Conservation (phyloP, 768 basidiomycete genomes). For the Russula olivacea region DNA sequence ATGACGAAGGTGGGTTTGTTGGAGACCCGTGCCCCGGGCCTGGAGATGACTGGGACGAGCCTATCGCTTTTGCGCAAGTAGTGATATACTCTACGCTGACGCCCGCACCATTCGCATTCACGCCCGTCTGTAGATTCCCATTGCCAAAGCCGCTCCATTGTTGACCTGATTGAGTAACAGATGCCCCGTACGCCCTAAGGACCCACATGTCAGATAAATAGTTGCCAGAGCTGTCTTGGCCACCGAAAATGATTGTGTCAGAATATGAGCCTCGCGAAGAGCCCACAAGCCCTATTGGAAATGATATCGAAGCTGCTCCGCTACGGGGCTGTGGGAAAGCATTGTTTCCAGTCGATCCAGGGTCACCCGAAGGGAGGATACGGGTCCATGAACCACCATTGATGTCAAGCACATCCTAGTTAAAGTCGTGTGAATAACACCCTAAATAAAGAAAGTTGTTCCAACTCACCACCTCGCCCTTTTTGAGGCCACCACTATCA, state of each 20-base stretch:
- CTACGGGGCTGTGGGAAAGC: slow-evolving; percentile 62
- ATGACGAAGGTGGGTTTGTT: slow-evolving; percentile 27
- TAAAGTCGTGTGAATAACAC: not conserved
- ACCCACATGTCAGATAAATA: slow-evolving; percentile 76
- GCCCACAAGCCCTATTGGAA: slow-evolving; percentile 51
- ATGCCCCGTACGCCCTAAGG: slow-evolving; percentile 63
- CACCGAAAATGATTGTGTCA: slow-evolving; percentile 77
- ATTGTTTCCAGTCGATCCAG: slow-evolving; percentile 42
- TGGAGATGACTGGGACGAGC: not conserved
- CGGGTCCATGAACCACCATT: slow-evolving; percentile 64
- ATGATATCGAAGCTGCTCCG: slow-evolving; percentile 63
- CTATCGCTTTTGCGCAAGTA: slow-evolving; percentile 47
- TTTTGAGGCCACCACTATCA: slow-evolving; percentile 52
- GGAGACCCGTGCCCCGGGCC: slow-evolving; percentile 14
- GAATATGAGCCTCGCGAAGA: slow-evolving; percentile 41
- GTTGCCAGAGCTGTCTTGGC: slow-evolving; percentile 57
- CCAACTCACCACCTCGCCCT: slow-evolving; percentile 64
- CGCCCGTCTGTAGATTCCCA: slow-evolving; percentile 56
- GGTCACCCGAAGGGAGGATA: slow-evolving; percentile 71
- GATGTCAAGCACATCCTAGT: slow-evolving; percentile 56
- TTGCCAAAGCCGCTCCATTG: slow-evolving; percentile 61
- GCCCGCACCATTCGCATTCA: slow-evolving; percentile 60
- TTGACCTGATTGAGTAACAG: slow-evolving; percentile 47
- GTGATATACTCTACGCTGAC: slow-evolving; percentile 56
- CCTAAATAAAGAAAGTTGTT: not conserved